Conservation (phyloP, 495 filamentous ascomycete species). For the Neurospora pannonica region DNA sequence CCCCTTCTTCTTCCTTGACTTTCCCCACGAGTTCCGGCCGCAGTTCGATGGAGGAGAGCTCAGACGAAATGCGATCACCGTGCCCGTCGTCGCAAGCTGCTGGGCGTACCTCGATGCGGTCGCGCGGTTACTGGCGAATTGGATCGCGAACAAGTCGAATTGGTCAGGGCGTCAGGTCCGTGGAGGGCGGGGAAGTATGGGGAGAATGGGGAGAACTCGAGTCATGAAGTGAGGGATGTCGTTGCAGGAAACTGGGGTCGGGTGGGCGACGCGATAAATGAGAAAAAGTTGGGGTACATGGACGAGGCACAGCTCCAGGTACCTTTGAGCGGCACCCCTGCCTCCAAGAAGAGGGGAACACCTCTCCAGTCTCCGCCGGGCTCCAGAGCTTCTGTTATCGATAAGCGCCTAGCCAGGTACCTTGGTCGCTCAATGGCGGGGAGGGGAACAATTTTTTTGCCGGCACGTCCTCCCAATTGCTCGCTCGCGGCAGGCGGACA, state of each 20-base stretch:
- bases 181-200: neutral
- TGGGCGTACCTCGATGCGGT: neutral
- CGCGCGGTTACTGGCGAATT: neutral
- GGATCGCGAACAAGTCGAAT: neutral
- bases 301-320: neutral
- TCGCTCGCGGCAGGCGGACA: neutral
- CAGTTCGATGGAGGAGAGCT: neutral
- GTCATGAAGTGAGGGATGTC: neutral
- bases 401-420: neutral
- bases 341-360: neutral
- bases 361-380: neutral
- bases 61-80: neutral
- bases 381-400: neutral
- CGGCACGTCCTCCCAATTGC: neutral
- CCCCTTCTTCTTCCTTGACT: constrained; percentile 9
- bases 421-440: neutral
- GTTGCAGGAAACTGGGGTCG: neutral
- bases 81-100: neutral
- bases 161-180: neutral
- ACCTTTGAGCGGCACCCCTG: neutral
- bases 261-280: neutral
- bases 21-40: constrained; percentile 7
- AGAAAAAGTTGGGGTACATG: neutral
- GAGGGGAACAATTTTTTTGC: neutral
- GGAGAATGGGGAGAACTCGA: neutral